Conservation (phyloP, 352 stramenopile species). For the Phytophthora litchii region DNA sequence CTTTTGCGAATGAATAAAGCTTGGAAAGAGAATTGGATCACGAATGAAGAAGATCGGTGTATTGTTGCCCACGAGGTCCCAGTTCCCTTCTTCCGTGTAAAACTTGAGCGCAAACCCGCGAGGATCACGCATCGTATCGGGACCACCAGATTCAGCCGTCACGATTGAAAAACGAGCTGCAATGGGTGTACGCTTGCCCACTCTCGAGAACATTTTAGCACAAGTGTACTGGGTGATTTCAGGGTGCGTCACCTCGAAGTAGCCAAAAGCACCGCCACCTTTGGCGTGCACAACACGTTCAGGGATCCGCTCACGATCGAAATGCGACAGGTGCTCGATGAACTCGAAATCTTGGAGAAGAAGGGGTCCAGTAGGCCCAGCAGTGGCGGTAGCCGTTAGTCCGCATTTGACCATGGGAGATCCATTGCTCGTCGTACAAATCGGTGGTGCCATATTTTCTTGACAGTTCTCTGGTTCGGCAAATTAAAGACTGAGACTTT, state of each 20-base stretch:
- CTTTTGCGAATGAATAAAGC: slow-evolving; percentile 92
- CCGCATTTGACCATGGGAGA: slow-evolving; percentile 34
- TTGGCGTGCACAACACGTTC: slow-evolving; percentile 45
- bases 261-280: slow-evolving; percentile 86
- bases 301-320: slow-evolving; percentile 39
- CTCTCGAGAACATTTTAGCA: slow-evolving; percentile 79
- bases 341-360: slow-evolving; percentile 39
- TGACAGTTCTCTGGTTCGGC: slow-evolving; percentile 3
- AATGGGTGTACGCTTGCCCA: slow-evolving; percentile 87
- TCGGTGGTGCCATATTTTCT: slow-evolving; percentile 29
- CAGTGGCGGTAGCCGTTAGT: slow-evolving; percentile 34
- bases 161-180: slow-evolving; percentile 87
- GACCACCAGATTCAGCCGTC: slow-evolving; percentile 60
- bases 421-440: slow-evolving; percentile 36
- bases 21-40: slow-evolving; percentile 91
- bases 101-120: slow-evolving; percentile 92
- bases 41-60: slow-evolving; percentile 92
- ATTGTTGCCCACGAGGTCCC: slow-evolving; percentile 91
- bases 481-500: slow-evolving; percentile 17
- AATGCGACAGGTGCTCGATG: slow-evolving; percentile 44
- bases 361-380: slow-evolving; percentile 26
- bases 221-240: slow-evolving; percentile 70
- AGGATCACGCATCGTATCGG: slow-evolving; percentile 85
- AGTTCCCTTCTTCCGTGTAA: slow-evolving; percentile 92
- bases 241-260: slow-evolving; percentile 88